Evolutionary conservation across 306 rosid species (phyloP).

Genomic region (Rubus idaeus): DNA sequence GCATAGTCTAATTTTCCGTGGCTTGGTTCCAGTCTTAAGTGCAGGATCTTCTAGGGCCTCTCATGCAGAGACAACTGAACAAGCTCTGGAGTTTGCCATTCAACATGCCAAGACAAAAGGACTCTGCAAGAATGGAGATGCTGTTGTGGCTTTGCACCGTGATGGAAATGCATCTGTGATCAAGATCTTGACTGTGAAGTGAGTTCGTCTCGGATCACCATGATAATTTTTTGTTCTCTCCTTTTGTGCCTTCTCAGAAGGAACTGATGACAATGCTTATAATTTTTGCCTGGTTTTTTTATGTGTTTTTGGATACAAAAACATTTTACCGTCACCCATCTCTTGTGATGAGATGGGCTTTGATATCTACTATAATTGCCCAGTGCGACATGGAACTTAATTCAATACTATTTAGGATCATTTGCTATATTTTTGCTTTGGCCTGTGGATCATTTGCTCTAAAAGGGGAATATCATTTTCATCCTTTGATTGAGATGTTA

Average conservation of each 20-base stretch:
- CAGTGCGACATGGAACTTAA: not conserved
- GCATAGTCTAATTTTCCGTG: conserved; percentile 97
- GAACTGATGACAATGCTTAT: conserved; percentile 13
- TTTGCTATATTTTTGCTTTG: conserved; percentile 11
- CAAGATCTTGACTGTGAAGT: conserved; percentile 97
- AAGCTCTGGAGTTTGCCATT: conserved; percentile 79
- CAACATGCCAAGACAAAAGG: conserved; percentile 73
- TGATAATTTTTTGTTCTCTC: not conserved
- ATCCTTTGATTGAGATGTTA: not conserved
- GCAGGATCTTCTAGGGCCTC: conserved; percentile 95
- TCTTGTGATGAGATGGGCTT: conserved; percentile 6
- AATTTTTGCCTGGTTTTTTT: conserved; percentile 14
- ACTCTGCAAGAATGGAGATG: conserved; percentile 83
- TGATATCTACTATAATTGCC: conserved; percentile 6
- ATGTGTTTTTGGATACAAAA: conserved; percentile 21
- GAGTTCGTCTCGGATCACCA: conserved; percentile 25
- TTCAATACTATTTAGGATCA: conserved; percentile 8
- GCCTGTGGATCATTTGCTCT: not conserved
- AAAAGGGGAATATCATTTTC: not conserved
- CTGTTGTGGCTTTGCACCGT: conserved; percentile 91
- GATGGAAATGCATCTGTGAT: conserved; percentile 86
- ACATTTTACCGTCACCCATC: conserved; percentile 9
- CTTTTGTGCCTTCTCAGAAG: conserved; percentile 4
- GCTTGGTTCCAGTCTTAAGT: conserved; percentile 82
- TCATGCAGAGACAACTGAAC: conserved; percentile 83